Percentiles rank a stretch among this genome's conserved stretches.
phyloP scores from a whole-genome alignment of 768 basidiomycete species.

The Leucosporidium scottii region DNA sequence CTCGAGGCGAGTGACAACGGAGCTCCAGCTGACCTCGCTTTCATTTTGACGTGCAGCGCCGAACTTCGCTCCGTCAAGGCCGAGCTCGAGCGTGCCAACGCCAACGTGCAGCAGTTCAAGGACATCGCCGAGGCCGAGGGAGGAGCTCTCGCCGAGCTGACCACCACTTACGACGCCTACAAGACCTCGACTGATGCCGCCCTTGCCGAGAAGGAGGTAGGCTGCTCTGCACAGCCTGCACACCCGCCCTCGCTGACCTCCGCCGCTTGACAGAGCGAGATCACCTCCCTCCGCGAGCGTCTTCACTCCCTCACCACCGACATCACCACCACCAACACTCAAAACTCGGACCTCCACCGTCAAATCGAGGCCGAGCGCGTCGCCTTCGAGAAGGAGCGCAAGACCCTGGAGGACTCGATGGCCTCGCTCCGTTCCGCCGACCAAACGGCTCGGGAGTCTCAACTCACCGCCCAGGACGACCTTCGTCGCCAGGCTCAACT shows the following conservation, averaged over 20 bases:
- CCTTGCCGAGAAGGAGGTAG: slow-evolving; percentile 63
- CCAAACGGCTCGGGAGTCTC: slow-evolving; percentile 56
- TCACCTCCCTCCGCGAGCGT: slow-evolving; percentile 57
- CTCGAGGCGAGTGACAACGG: not conserved
- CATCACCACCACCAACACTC: slow-evolving; percentile 48
- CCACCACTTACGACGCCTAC: slow-evolving; percentile 70
- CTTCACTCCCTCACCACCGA: slow-evolving; percentile 55
- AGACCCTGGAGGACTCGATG: slow-evolving; percentile 71
- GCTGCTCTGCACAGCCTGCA: slow-evolving; percentile 24
- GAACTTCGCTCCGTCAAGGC: slow-evolving; percentile 69
- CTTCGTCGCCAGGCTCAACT: slow-evolving; percentile 62
- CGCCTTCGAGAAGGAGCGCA: slow-evolving; percentile 71
- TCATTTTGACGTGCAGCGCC: slow-evolving; percentile 47
- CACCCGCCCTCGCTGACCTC: not conserved
- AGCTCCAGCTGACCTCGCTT: not conserved
- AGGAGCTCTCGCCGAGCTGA: slow-evolving; percentile 62
- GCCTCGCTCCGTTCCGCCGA: slow-evolving; percentile 71
- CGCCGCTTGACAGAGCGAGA: slow-evolving; percentile 52
- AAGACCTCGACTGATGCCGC: slow-evolving; percentile 64
- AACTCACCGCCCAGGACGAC: slow-evolving; percentile 51
- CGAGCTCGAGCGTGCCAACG: slow-evolving; percentile 62
- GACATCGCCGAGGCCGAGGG: slow-evolving; percentile 79
- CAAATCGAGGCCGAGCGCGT: slow-evolving; percentile 61
- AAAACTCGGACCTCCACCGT: slow-evolving; percentile 56
- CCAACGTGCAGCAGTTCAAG: slow-evolving; percentile 74